Conservation (phyloP, 2,329 filamentous ascomycete genomes). For the Amesomyces nigricolor region DNA sequence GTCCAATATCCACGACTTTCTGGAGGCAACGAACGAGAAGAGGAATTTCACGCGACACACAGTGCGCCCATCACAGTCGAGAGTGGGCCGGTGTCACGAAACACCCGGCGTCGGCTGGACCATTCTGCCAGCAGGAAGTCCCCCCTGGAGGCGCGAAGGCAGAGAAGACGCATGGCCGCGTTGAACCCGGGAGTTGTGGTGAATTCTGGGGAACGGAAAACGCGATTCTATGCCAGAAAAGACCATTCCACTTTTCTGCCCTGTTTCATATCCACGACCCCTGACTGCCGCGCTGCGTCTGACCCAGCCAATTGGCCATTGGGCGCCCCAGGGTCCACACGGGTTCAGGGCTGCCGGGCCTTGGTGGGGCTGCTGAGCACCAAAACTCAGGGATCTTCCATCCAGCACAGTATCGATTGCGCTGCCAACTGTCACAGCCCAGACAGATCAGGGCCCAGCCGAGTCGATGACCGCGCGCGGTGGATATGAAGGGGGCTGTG, state of each 20-base stretch:
- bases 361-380: not conserved
- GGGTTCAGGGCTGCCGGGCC: no score
- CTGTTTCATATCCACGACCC: conserved; percentile 17
- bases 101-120: conserved; percentile 8
- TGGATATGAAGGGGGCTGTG: no score
- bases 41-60: conserved; percentile 4
- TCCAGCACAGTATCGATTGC: no score
- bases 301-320: conserved; percentile 17
- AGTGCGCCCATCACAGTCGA: conserved; percentile 7
- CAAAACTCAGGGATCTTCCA: not conserved
- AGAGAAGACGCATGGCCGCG: no score
- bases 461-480: no score
- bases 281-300: not conserved
- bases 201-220: conserved; percentile 2
- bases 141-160: no score
- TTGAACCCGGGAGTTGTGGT: conserved; percentile 1
- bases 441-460: no score
- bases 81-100: conserved; percentile 8
- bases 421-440: no score
- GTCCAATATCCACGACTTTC: no score
- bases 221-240: not conserved
- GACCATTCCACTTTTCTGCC: not conserved
- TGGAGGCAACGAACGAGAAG: not conserved
- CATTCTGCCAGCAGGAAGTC: not conserved
- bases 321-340: not conserved